These are phyloP conservation scores for Penicillium manginii DNA, from an alignment of 495 filamentous ascomycete species.

Conservation along the genomic window DNA sequence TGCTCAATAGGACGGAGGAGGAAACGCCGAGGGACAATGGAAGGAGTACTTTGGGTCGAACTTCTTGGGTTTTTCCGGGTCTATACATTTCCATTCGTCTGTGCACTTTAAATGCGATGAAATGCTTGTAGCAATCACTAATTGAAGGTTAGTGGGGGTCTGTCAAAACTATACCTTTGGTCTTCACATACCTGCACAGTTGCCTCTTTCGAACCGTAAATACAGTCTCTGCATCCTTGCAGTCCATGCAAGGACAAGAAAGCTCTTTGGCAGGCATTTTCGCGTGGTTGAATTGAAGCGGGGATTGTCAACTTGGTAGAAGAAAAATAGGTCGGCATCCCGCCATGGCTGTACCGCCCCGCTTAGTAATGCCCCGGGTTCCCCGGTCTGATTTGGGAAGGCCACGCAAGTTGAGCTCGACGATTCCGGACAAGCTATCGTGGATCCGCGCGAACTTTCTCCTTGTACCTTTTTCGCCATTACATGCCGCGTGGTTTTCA, in stretches of 20 bases:
- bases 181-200: slow-evolving; percentile 48
- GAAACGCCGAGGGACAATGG: slow-evolving; percentile 84
- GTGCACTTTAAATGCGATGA: slow-evolving; percentile 72
- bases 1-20: slow-evolving; percentile 75
- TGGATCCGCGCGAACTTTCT: slow-evolving; percentile 9
- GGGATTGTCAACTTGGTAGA: slow-evolving; percentile 1
- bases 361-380: slow-evolving; percentile 44
- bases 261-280: slow-evolving; percentile 48
- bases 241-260: slow-evolving; percentile 40
- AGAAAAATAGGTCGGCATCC: slow-evolving; percentile 20
- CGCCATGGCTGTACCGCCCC: slow-evolving; percentile 17
- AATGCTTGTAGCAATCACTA: slow-evolving; percentile 77
- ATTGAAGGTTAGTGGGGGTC: slow-evolving; percentile 14
- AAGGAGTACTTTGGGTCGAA: slow-evolving; percentile 63
- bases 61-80: slow-evolving; percentile 36
- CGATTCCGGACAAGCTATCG: slow-evolving; percentile 22
- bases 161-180: not conserved
- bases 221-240: slow-evolving; percentile 41
- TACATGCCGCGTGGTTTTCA: slow-evolving; percentile 21
- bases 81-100: slow-evolving; percentile 75
- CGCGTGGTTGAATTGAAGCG: not conserved
- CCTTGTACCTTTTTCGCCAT: slow-evolving; percentile 11
- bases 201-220: slow-evolving; percentile 46
- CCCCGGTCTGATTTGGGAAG: slow-evolving; percentile 34
- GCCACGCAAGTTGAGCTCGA: slow-evolving; percentile 28